These are phyloP conservation scores for Colletotrichum tanaceti DNA, from an alignment of 2,329 filamentous ascomycete species.

Conservation along the genomic window DNA sequence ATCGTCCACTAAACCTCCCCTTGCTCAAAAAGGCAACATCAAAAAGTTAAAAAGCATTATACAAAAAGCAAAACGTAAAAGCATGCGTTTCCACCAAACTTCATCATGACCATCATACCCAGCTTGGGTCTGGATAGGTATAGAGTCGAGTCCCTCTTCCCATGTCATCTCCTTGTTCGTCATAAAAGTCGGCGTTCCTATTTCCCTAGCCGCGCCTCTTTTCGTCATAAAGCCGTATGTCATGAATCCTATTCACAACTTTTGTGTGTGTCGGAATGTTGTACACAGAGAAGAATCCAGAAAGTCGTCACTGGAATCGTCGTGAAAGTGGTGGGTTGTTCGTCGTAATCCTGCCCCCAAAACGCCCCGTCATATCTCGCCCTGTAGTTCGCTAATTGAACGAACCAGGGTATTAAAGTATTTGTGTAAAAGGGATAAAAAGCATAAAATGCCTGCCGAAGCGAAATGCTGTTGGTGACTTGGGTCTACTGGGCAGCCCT, in stretches of 20 bases:
- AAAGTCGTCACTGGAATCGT: constrained; percentile 40
- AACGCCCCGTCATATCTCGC: constrained; percentile 36
- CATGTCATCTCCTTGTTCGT: constrained; percentile 30
- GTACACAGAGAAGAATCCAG: constrained; percentile 38
- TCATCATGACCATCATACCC: constrained; percentile 29
- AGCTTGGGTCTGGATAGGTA: constrained; percentile 32
- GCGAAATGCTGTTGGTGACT: constrained; percentile 27
- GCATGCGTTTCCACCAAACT: constrained; percentile 11
- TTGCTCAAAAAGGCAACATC: neutral
- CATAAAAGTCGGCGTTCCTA: constrained; percentile 33
- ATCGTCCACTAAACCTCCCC: neutral
- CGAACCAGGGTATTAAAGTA: constrained; percentile 32
- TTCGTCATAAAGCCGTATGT: constrained; percentile 39
- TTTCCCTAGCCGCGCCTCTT: constrained; percentile 28
- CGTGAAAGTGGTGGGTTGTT: constrained; percentile 37
- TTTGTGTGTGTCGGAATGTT: constrained; percentile 36
- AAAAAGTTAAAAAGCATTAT: constrained; percentile 28
- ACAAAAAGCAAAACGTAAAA: constrained; percentile 30
- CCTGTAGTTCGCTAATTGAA: constrained; percentile 21
- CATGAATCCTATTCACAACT: constrained; percentile 31
- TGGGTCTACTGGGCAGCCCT: constrained; percentile 39
- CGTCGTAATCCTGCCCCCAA: constrained; percentile 33
- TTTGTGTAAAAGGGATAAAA: constrained; percentile 21
- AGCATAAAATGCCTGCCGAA: constrained; percentile 35
- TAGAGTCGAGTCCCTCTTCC: constrained; percentile 25